These are phyloP conservation scores for Syzygium aromaticum DNA, from an alignment of 345 rosid species.

Conservation along the genomic window DNA sequence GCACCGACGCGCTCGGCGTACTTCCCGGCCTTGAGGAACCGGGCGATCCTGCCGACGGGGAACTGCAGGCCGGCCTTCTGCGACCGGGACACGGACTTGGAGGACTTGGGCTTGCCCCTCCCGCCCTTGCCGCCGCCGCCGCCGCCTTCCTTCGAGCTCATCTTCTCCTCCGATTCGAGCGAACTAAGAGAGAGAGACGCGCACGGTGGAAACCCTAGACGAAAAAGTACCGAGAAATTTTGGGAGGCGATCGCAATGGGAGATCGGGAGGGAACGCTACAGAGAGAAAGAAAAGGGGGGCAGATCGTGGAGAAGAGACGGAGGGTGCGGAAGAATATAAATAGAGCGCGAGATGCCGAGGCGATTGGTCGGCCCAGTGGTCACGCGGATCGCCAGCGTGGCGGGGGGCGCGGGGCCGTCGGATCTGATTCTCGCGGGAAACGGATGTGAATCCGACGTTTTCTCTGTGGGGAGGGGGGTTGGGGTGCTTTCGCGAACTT, in stretches of 20 bases:
- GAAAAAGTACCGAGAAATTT: neutral
- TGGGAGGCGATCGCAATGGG: neutral
- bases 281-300: neutral
- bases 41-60: conserved; percentile 70
- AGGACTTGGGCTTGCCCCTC: conserved; percentile 55
- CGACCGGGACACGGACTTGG: conserved; percentile 62
- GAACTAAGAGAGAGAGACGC: too few relatives aligned
- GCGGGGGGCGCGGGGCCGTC: neutral
- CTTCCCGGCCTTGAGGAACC: conserved; percentile 71
- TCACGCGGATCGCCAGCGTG: conserved; percentile 41
- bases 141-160: conserved; percentile 47
- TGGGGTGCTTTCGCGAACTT: neutral
- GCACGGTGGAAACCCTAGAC: neutral
- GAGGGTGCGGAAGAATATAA: conserved; percentile 2
- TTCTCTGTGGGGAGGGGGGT: neutral
- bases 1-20: conserved; percentile 82
- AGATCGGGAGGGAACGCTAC: neutral
- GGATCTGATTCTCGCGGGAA: conserved; percentile 24
- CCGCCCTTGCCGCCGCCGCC: conserved; percentile 51
- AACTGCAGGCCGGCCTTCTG: conserved; percentile 78
- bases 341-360: neutral
- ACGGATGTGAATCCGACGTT: neutral
- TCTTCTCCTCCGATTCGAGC: conserved; percentile 4
- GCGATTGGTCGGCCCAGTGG: conserved; percentile 12
- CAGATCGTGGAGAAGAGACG: neutral